Conservation (phyloP, 1,284 basidiomycete species). For the Pseudozyma hubeiensis region DNA sequence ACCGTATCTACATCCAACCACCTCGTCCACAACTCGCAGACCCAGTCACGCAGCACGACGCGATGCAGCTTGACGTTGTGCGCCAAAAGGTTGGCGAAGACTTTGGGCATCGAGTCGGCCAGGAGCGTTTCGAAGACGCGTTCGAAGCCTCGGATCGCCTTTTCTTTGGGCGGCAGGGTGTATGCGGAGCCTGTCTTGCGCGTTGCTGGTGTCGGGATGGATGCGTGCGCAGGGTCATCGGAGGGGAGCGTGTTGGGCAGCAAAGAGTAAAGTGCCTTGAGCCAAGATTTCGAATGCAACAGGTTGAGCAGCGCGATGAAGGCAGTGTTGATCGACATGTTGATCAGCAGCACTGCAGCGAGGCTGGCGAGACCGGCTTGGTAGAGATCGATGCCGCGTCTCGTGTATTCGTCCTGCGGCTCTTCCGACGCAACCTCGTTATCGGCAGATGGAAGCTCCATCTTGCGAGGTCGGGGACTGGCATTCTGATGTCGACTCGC, state of each 20-base stretch:
- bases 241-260: conserved; percentile 10
- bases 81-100: conserved; percentile 70
- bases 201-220: neutral
- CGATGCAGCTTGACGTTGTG: conserved; percentile 41
- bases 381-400: conserved; percentile 54
- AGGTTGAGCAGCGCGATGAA: conserved; percentile 91
- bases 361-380: conserved; percentile 71
- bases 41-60: conserved; percentile 56
- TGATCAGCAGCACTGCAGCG: conserved; percentile 89
- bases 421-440: neutral
- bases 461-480: conserved; percentile 10
- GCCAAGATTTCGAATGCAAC: conserved; percentile 57
- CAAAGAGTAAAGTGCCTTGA: conserved; percentile 60
- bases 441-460: neutral
- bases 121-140: conserved; percentile 92
- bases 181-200: conserved; percentile 14
- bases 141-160: conserved; percentile 29
- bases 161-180: conserved; percentile 31
- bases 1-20: conserved; percentile 62
- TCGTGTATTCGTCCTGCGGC: conserved; percentile 19
- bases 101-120: conserved; percentile 92
- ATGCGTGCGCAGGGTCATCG: neutral
- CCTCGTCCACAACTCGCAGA: conserved; percentile 49
- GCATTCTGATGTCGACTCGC: conserved; percentile 20
- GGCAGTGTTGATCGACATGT: conserved; percentile 79